Base-by-base conservation (phyloP, 805 yeast species). In the Monosporozyma solicola region DNA sequence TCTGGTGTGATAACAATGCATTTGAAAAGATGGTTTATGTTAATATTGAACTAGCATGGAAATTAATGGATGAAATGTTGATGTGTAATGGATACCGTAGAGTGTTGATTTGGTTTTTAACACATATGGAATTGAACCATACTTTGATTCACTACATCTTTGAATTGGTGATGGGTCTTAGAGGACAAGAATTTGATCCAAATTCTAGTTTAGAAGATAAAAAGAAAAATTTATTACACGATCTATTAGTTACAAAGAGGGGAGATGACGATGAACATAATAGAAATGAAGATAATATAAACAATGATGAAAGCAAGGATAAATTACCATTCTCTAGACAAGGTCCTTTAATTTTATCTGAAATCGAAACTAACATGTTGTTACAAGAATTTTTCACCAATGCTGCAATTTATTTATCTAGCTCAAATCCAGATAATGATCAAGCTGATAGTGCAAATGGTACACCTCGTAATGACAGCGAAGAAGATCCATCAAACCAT, bases 301-400 rank as follows among this genome's bases (percentile, higher is more conserved):
- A 22, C 3, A 52, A 49, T 22, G 51, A 48, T 15, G 59, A 61
- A 22, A 53, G 55, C 31, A 56, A 55, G 13, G 53, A 52, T 31
- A 47, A 55, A 48, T 41, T 63, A 9, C 60, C 64, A 13, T 81
- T 82, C 59, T 79, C 87, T 9, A 73, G 92, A 61, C 71, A 72
- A 57, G 91, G 90, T 0, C 52, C 69, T 0, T 56, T 85, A 22
- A 70, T 66, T 4, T 66, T 85, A 37, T 78, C 85, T 15, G 80
- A 76, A 10, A 73, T 83, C 49, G 92, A 85, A 59, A 74, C 70
- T 55, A 77, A 79, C 57, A 83, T 84, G 88, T 61, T 86, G 13
- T 64, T 86, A 39, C 90, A 84, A 67, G 89, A 83, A 63, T 82
- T 85, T 57, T 73, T 86, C 54, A 73, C 80, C n/a, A 80, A 79